Percentiles rank a stretch among this genome's conserved stretches.
phyloP scores from a whole-genome alignment of 345 rosid species.

The Linum lewisii region DNA sequence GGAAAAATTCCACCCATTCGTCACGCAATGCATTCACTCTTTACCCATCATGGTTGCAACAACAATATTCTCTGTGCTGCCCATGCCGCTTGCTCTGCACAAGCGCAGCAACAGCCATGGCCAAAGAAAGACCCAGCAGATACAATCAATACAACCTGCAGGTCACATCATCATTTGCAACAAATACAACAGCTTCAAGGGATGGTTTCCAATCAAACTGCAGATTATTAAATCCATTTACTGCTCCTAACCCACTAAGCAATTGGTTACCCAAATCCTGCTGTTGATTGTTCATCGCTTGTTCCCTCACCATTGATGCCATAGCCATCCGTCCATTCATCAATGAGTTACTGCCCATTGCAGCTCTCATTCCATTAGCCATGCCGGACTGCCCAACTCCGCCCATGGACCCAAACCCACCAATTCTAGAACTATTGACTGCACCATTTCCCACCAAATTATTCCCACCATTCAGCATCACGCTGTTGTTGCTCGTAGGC shows the following conservation, averaged over 20 bases:
- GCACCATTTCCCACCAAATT: neutral
- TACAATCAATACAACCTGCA: constrained; percentile 8
- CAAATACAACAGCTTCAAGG: neutral
- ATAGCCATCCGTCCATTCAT: constrained; percentile 2
- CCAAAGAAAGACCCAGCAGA: no score
- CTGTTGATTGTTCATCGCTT: constrained; percentile 12
- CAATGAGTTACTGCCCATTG: constrained; percentile 1
- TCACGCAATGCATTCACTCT: constrained; percentile 18
- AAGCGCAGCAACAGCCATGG: constrained; percentile 19
- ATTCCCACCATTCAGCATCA: neutral
- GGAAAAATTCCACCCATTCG: constrained; percentile 4
- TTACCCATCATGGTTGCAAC: constrained; percentile 17
- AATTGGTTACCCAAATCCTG: constrained; percentile 4
- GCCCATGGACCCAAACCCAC: constrained; percentile 6
- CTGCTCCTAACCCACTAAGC: constrained; percentile 3
- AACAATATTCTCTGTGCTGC: constrained; percentile 16
- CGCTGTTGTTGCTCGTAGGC: neutral
- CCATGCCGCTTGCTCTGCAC: constrained; percentile 11
- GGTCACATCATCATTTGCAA: no score
- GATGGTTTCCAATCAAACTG: constrained; percentile 6
- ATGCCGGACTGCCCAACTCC: neutral
- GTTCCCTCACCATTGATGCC: constrained; percentile 14
- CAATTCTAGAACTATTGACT: constrained; percentile 12
- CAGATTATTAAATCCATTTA: neutral
- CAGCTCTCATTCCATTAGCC: constrained; percentile 3